A percentile compares a stretch with the other conserved stretches of the same genome.
Conservation (phyloP, 306 rosid genomes). For the Argentina anserina region DNA sequence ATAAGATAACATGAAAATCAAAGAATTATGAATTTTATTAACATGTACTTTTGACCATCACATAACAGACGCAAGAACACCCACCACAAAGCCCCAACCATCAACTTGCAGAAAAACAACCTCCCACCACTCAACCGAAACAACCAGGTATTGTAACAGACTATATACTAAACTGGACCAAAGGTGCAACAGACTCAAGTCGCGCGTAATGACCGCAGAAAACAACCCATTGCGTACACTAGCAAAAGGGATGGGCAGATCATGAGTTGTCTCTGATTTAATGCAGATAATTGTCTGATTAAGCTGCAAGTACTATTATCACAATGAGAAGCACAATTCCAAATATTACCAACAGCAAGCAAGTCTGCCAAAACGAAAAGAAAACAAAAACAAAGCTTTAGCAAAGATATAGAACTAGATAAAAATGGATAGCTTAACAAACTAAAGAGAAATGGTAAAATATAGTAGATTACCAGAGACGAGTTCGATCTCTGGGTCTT, state of each 20-base stretch:
- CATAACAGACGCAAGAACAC: constrained; percentile 25
- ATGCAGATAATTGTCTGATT: constrained; percentile 27
- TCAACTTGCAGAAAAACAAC: constrained; percentile 25
- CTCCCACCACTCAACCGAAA: constrained; percentile 25
- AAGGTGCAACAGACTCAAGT: constrained; percentile 21
- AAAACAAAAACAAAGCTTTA: not conserved
- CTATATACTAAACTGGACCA: constrained; percentile 29
- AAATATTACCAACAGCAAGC: constrained; percentile 93
- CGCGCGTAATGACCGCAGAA: constrained; percentile 30
- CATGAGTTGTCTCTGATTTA: constrained; percentile 24
- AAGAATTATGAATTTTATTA: constrained; percentile 38
- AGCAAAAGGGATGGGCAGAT: constrained; percentile 22
- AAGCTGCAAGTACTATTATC: constrained; percentile 78
- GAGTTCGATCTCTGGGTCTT: constrained; percentile 89
- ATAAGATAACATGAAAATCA: constrained; percentile 21
- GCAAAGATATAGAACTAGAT: not conserved
- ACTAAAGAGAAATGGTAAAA: not conserved
- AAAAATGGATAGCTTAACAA: not conserved
- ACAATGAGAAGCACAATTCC: constrained; percentile 88
- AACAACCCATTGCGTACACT: constrained; percentile 22
- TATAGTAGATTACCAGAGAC: constrained; percentile 65
- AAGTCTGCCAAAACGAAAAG: constrained; percentile 42
- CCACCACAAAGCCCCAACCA: constrained; percentile 34
- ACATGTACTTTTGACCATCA: constrained; percentile 9
- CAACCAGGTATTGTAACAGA: constrained; percentile 25